Evolutionary conservation across 2,329 filamentous ascomycete species (phyloP).

Genomic region (Arthroderma sp.): DNA sequence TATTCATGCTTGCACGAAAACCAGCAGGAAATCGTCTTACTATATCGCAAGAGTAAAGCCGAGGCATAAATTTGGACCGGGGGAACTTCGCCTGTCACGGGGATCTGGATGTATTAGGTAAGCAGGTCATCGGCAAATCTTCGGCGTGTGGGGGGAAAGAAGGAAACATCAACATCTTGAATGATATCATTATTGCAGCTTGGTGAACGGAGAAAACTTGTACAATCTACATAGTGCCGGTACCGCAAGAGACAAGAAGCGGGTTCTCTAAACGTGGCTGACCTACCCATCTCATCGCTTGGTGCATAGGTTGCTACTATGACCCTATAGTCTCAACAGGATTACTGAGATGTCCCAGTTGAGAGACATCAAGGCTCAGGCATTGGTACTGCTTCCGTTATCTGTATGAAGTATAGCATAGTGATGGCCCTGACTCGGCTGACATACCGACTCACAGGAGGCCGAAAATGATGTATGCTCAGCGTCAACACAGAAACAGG

Average conservation of each 20-base stretch:
- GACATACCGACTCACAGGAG: slow-evolving; percentile 8
- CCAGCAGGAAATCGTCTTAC: not conserved
- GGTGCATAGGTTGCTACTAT: not conserved
- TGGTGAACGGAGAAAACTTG: not conserved
- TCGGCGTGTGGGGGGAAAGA: not conserved
- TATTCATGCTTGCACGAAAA: not conserved
- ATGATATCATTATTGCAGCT: not conserved
- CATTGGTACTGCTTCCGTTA: slow-evolving; percentile 9
- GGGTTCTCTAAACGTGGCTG: not conserved
- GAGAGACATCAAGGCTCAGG: slow-evolving; percentile 8
- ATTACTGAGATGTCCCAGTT: slow-evolving; percentile 9
- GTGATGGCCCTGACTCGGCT: not conserved
- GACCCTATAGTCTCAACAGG: not conserved
- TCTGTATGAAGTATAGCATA: not conserved
- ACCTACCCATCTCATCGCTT: not conserved
- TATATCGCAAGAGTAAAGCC: not conserved
- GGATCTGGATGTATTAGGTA: not conserved
- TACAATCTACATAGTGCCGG: not conserved
- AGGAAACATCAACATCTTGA: not conserved
- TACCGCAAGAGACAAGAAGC: not conserved
- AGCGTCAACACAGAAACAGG: slow-evolving; percentile 47
- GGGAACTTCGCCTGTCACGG: not conserved
- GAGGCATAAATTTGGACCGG: not conserved
- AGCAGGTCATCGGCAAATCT: not conserved
- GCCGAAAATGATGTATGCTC: slow-evolving; percentile 28